Base-by-base conservation (phyloP, 345 rosid species). In the Aquilaria yunnanensis region DNA sequence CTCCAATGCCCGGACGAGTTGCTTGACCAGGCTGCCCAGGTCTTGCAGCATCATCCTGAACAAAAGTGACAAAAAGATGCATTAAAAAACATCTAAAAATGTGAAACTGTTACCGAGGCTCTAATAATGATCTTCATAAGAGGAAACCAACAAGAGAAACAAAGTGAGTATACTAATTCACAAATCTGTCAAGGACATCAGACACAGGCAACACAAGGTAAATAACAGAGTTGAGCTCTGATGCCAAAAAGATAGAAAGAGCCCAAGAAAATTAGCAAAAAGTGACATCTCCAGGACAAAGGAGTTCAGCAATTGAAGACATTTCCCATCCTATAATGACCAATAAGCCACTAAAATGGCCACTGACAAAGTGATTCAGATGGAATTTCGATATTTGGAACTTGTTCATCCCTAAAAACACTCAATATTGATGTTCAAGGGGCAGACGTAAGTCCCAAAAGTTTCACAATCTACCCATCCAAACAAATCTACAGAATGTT, bases 11-110 rank as follows among this genome's bases (percentile, higher is more conserved):
- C 2, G 80, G 67, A 29, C 83, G 95, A 32, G 84, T 74, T 7
- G 82, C 92, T 74, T 83, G 91, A 34, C 86, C 86, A 61, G 84
- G 81, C 34, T 80, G 86, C 8, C 81, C 87, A n/a, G 87, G 83
- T 81, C 75, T 81, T 30, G 87, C 82, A 1, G 51, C 1, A 65
- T 78, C 87, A 73, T 83, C 93, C 93, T 90, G 80, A 49, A 14
- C 43, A 37, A 4, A 37, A 37, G 43, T 5, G 43, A 37, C 8
- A 37, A 37, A 9, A 0, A 4, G 43, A 9, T 37, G 43, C 43
- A 3, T 5, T 9, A 37, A 37, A 37, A 3, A 5, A 37, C 43
- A 37, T 3, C 43, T 5, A 37, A 23, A 37, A 37, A 5, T 37
- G 8, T 37, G 43, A 4, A 37, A 23, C 2, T 37, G 5, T 37